These are phyloP conservation scores for Uronychia binucleata DNA, from an alignment of 73 alveolate species.

Conservation along the genomic window DNA sequence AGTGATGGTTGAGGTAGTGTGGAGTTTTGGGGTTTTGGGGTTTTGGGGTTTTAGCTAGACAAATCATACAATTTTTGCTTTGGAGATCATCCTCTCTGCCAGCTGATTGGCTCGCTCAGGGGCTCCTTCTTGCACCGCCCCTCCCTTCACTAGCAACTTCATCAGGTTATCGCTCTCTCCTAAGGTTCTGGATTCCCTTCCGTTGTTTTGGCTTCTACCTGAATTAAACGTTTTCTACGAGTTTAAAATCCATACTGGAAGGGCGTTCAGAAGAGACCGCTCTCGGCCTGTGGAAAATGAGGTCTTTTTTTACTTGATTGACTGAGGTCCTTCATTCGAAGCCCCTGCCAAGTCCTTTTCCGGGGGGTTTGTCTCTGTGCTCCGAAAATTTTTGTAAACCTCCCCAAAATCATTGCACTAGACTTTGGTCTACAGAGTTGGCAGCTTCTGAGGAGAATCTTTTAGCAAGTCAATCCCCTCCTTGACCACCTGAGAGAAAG, in stretches of 20 bases:
- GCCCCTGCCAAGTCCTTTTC: too few relatives aligned
- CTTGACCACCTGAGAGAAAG: too few relatives aligned
- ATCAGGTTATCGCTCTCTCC: not conserved
- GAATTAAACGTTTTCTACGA: not conserved
- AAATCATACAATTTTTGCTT: not conserved
- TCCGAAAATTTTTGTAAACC: too few relatives aligned
- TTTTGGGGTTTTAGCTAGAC: too few relatives aligned
- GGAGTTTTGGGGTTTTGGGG: too few relatives aligned
- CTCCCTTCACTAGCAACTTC: not conserved
- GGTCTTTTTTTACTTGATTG: not conserved
- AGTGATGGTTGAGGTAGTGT: too few relatives aligned
- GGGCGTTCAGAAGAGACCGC: not conserved
- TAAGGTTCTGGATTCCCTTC: not conserved
- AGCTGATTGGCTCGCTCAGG: not conserved
- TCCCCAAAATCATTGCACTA: too few relatives aligned
- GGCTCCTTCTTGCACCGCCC: not conserved
- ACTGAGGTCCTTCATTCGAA: too few relatives aligned
- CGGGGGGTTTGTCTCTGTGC: too few relatives aligned
- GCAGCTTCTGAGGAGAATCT: too few relatives aligned
- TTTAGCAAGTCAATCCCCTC: too few relatives aligned
- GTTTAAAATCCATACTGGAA: not conserved
- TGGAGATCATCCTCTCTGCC: not conserved
- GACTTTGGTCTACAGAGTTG: too few relatives aligned
- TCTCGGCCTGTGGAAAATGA: not conserved
- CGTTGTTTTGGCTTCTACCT: not conserved